These are phyloP conservation scores for Wickerhamiella qilinensis DNA, from an alignment of 805 yeast genomes.

Conservation along the genomic window DNA sequence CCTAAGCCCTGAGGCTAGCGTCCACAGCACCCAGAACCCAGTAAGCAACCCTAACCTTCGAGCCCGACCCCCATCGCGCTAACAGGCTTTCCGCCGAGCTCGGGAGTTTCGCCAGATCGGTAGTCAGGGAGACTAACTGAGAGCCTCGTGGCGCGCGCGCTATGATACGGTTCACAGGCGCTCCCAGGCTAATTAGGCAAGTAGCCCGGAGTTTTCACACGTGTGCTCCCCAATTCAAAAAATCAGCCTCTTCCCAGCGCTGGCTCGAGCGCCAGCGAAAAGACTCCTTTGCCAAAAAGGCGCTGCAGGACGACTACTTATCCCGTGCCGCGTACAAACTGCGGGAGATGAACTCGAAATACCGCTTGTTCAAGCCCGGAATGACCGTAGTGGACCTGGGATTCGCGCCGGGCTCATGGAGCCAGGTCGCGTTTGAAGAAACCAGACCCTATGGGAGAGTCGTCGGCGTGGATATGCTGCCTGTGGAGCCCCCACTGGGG, in stretches of 20 bases:
- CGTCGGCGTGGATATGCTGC: conserved; percentile 70
- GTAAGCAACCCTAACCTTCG: no score
- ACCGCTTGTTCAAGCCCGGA: conserved; percentile 37
- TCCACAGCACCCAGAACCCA: no score
- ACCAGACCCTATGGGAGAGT: conserved; percentile 37
- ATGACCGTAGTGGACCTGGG: conserved; percentile 66
- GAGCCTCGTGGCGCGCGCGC: no score
- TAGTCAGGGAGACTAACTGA: no score
- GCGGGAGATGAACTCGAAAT: conserved; percentile 53
- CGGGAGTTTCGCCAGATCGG: no score
- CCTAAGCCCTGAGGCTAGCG: no score
- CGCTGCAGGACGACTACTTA: conserved; percentile 42
- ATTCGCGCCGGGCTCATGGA: conserved; percentile 92
- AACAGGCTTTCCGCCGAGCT: no score
- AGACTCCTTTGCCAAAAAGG: conserved; percentile 53
- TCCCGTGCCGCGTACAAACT: conserved; percentile 90
- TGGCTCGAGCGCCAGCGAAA: conserved; percentile 61
- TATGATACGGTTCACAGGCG: no score
- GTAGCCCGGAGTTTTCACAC: no score
- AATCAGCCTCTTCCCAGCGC: conserved; percentile 33
- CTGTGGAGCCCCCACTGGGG: conserved; percentile 66
- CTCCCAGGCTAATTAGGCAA: no score
- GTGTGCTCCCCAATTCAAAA: no score
- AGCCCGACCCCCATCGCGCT: no score
- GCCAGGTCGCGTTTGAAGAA: conserved; percentile 57